Base-by-base conservation (phyloP, 2,329 filamentous ascomycete species). In the Pyricularia pennisetigena region DNA sequence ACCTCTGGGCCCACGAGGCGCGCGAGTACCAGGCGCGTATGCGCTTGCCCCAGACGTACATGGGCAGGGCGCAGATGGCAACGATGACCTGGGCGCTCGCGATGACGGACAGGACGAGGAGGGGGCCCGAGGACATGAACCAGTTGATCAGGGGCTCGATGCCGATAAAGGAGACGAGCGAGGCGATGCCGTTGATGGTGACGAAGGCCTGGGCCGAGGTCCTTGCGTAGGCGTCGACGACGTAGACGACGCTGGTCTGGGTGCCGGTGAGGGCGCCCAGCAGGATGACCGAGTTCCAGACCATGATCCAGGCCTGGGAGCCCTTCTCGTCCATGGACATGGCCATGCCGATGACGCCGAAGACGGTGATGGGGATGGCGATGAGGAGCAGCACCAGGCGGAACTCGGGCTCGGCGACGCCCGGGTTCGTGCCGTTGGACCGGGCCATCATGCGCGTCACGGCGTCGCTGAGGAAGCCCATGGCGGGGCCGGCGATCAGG, bases 21-120 rank as follows among this genome's bases (percentile, higher is more conserved):
- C 86, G 88, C 68, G 78, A 88, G 65, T 82, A 83, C 59, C 77
- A 85, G 64, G 85, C 86, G 0, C 76, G 78, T 0, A 84, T 89
- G 62, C 77, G 88, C 2, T 82, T 89, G 26, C 75, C 88, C 2
- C 86, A 89, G 70, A 86, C 88, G 75, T 86, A 86, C 1, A 89
- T 86, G 0, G 65, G 65, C 5, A 66, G 28, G 49, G 76, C 87
- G 0, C 84, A 86, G 68, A 82, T 82, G 2, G 79, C 84, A 70
- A 83, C 80, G 0, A 84, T 86, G 72, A 79, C 78, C 30, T 74
- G 83, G 1, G 81, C 86, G 2, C 83, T 86, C 72, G 74, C 73
- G 3, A 82, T 82, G 0, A 77, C 86, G 65, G 80, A 83, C 74
- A 76, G 70, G 67, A 77, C 76, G 0, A 74, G 71, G 14, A 28